Percentiles rank a stretch among this genome's conserved stretches.
Evolutionary conservation across 352 stramenopile species (phyloP).

Genomic region (Paralagenidium karlingii): DNA sequence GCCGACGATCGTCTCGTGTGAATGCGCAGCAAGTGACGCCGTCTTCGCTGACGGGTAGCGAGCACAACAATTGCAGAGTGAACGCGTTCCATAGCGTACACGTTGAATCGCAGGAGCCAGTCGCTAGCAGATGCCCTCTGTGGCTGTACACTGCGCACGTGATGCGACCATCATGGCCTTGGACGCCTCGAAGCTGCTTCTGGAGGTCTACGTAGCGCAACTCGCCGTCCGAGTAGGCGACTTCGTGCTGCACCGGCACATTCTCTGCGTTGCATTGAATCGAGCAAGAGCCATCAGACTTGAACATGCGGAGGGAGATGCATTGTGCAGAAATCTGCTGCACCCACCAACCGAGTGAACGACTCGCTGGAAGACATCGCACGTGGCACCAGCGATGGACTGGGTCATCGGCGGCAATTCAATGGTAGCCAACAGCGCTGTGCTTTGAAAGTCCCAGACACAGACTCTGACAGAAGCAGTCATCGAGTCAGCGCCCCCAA

Average conservation of each 20-base stretch:
- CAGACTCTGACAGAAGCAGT: conserved; percentile 14
- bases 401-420: conserved; percentile 10
- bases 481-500: not conserved
- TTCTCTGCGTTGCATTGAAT: no score
- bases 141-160: conserved; percentile 26
- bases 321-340: conserved; percentile 1
- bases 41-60: conserved; percentile 26
- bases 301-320: not conserved
- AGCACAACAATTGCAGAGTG: no score
- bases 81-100: conserved; percentile 43
- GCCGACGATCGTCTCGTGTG: conserved; percentile 15
- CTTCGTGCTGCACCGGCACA: no score
- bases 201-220: not conserved
- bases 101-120: conserved; percentile 42
- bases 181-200: not conserved
- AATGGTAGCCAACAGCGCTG: conserved; percentile 12
- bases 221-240: not conserved
- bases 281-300: no score
- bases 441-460: conserved; percentile 27
- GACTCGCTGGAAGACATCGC: not conserved
- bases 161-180: conserved; percentile 41
- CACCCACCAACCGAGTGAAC: conserved; percentile 2
- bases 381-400: conserved; percentile 18
- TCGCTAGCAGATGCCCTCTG: conserved; percentile 18
- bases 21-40: conserved; percentile 18